These are phyloP conservation scores for Termitomyces sp. DNA, from an alignment of 1,284 basidiomycete genomes.

Conservation along the genomic window DNA sequence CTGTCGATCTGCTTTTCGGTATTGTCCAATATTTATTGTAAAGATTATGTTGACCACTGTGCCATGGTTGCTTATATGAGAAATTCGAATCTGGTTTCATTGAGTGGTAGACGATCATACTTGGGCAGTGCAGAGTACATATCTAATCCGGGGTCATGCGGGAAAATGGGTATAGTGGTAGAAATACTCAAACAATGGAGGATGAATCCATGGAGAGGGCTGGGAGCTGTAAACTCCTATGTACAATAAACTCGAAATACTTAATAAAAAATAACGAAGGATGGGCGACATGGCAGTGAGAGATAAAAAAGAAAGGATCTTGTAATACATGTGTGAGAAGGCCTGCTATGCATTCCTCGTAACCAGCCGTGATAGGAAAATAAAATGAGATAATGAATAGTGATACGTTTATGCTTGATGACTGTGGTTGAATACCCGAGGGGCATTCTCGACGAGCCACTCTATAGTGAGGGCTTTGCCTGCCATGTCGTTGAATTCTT, in stretches of 20 bases:
- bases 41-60: no score
- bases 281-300: background rate
- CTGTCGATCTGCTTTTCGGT: background rate
- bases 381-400: conserved; percentile 18
- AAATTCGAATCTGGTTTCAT: background rate
- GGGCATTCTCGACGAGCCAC: conserved; percentile 90
- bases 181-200: conserved; percentile 3
- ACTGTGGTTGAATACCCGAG: conserved; percentile 42
- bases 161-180: conserved; percentile 13
- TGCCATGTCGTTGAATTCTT: conserved; percentile 96
- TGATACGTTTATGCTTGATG: conserved; percentile 16
- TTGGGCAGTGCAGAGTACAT: conserved; percentile 15
- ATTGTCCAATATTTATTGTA: background rate
- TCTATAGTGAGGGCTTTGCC: conserved; percentile 90
- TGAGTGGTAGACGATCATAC: conserved; percentile 8
- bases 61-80: background rate
- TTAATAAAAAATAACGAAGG: background rate
- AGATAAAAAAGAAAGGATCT: background rate
- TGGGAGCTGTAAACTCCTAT: background rate
- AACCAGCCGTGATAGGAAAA: conserved; percentile 1
- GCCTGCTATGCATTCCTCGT: conserved; percentile 7
- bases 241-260: background rate
- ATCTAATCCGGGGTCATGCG: conserved; percentile 20
- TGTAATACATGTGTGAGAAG: conserved; percentile 2
- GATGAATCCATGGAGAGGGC: conserved; percentile 1